These are phyloP conservation scores for Tricholoma saponaceum DNA, from an alignment of 768 basidiomycete species.

Conservation along the genomic window DNA sequence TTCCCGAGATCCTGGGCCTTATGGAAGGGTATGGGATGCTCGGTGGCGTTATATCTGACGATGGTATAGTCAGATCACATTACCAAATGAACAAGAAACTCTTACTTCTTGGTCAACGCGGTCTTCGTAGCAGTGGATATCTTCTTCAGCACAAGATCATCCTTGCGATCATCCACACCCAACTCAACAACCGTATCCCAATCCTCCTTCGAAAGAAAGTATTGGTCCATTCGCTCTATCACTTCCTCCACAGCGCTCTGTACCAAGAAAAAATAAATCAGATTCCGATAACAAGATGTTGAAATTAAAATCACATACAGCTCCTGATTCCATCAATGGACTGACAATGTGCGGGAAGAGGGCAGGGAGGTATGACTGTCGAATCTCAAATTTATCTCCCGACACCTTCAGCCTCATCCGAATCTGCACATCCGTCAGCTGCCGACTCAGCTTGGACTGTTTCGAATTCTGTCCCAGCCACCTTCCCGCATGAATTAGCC, in stretches of 20 bases:
- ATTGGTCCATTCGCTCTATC: constrained; percentile 89
- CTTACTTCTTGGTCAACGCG: constrained; percentile 81
- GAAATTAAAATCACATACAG: constrained; percentile 46
- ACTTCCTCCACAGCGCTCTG: constrained; percentile 79
- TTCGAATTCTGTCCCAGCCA: constrained; percentile 99
- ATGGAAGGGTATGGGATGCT: constrained; percentile 95
- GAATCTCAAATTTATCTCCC: constrained; percentile 84
- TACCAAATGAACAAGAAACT: neutral
- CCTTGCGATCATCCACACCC: constrained; percentile 77
- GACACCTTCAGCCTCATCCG: constrained; percentile 94
- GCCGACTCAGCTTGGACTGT: constrained; percentile 73
- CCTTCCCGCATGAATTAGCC: constrained; percentile 34
- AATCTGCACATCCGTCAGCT: constrained; percentile 87
- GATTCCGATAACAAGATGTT: neutral
- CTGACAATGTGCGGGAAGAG: constrained; percentile 75
- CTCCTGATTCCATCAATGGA: constrained; percentile 71
- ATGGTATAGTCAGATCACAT: neutral
- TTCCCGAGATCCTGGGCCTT: constrained; percentile 81
- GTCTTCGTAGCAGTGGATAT: constrained; percentile 80
- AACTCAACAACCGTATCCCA: constrained; percentile 97
- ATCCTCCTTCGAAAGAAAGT: constrained; percentile 89
- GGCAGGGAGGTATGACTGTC: constrained; percentile 90
- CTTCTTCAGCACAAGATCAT: constrained; percentile 76
- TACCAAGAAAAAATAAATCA: constrained; percentile 1
- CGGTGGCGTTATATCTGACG: constrained; percentile 77